These are phyloP conservation scores for Didymellaceae sp. DNA, from an alignment of 2,329 filamentous ascomycete genomes.

Conservation along the genomic window DNA sequence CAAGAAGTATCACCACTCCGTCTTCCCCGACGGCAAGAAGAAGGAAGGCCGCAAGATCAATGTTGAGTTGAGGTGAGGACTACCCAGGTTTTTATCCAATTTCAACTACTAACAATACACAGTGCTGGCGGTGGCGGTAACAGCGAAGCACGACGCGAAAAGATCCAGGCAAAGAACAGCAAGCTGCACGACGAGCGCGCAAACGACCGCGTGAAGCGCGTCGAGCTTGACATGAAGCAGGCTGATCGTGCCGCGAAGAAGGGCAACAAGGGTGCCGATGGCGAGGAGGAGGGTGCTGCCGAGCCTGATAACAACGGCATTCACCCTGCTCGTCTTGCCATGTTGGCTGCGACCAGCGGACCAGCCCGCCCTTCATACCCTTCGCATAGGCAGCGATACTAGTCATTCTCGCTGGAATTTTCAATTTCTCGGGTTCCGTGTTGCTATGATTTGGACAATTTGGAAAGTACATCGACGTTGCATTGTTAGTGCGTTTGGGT, in stretches of 20 bases:
- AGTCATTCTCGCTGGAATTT: neutral
- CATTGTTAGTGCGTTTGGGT: constrained; percentile 4
- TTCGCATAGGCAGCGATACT: constrained; percentile 32
- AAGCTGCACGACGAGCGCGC: constrained; percentile 76
- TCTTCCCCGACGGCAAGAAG: constrained; percentile 67
- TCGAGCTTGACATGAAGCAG: constrained; percentile 50
- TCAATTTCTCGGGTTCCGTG: neutral
- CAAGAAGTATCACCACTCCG: constrained; percentile 86
- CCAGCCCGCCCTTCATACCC: constrained; percentile 17
- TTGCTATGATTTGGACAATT: neutral
- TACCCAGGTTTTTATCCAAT: neutral
- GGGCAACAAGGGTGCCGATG: constrained; percentile 28
- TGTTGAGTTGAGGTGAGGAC: constrained; percentile 80
- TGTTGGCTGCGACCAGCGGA: constrained; percentile 38
- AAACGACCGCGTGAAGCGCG: constrained; percentile 56
- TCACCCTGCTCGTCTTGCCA: constrained; percentile 47
- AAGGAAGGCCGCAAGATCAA: constrained; percentile 79
- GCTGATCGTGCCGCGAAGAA: constrained; percentile 51
- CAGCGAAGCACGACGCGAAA: constrained; percentile 71
- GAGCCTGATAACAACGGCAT: constrained; percentile 42
- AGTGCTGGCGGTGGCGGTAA: constrained; percentile 87
- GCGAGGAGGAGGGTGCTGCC: constrained; percentile 18
- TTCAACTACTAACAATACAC: constrained; percentile 12
- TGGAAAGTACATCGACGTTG: neutral
- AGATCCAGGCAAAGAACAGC: constrained; percentile 84